These are phyloP conservation scores for Pholiota microspora DNA, from an alignment of 768 basidiomycete species.

Conservation along the genomic window DNA sequence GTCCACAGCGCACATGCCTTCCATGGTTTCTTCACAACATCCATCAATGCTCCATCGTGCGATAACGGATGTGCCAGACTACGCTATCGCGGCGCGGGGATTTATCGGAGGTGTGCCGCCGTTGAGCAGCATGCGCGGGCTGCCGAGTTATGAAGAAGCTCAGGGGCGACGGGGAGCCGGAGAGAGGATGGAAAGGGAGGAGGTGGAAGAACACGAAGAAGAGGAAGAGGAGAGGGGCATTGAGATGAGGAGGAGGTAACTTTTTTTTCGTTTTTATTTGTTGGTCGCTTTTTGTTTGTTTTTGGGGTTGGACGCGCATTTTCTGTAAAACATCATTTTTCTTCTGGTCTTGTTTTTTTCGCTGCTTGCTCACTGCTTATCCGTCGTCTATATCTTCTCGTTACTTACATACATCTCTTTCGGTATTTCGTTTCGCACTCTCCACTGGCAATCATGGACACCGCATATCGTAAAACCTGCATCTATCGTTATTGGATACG, in stretches of 20 bases:
- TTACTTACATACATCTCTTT: too few species aligned
- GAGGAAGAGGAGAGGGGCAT: not conserved
- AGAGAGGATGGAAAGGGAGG: not conserved
- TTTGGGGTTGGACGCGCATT: not conserved
- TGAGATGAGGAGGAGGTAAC: not conserved
- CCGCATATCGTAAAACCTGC: too few species aligned
- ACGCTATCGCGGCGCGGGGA: constrained; percentile 78
- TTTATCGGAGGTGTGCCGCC: constrained; percentile 94
- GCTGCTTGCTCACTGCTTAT: too few species aligned
- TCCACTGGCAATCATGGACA: too few species aligned
- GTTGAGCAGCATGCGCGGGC: constrained; percentile 65
- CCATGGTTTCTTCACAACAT: too few species aligned
- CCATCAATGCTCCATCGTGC: constrained; percentile 44
- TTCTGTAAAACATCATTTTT: too few species aligned
- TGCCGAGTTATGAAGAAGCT: constrained; percentile 88
- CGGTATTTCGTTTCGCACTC: too few species aligned
- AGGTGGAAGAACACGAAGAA: not conserved
- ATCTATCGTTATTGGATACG: too few species aligned
- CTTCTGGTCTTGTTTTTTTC: too few species aligned
- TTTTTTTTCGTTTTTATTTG: not conserved
- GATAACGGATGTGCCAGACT: constrained; percentile 82
- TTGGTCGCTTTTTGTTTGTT: not conserved
- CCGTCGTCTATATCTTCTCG: too few species aligned
- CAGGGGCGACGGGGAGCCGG: constrained; percentile 2
- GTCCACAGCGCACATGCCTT: not conserved